Evolutionary conservation across 164 flowering plant species (phyloP).

Genomic region (Sextonia rubra): DNA sequence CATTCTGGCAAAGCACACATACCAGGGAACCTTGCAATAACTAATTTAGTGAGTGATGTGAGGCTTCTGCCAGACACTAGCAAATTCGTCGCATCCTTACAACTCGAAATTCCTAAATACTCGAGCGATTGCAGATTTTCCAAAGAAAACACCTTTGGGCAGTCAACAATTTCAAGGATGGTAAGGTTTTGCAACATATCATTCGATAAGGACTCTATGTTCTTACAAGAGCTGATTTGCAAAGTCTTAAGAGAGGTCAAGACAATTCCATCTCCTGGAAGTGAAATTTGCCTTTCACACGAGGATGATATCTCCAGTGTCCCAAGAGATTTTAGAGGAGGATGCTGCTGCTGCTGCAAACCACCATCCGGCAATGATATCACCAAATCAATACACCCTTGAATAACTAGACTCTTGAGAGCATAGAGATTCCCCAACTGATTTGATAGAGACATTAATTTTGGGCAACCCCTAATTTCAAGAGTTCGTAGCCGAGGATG

Average conservation of each 20-base stretch:
- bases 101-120: background rate
- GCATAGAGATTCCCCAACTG: background rate
- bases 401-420: background rate
- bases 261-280: too few relatives aligned
- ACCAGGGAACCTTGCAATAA: background rate
- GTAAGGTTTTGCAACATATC: background rate
- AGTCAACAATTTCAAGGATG: too few relatives aligned
- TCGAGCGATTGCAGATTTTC: background rate
- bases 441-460: background rate
- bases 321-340: background rate
- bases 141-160: background rate
- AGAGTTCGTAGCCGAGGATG: background rate
- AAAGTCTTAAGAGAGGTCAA: too few relatives aligned
- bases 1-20: constrained; percentile 21
- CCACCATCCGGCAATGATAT: background rate
- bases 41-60: background rate
- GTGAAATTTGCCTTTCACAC: too few relatives aligned
- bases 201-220: background rate
- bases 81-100: background rate
- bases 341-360: too few relatives aligned
- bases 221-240: background rate
- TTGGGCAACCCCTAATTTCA: background rate
- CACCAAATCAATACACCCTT: background rate
- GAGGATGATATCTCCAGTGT: background rate
- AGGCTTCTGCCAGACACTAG: background rate